Base-by-base conservation (phyloP, 306 rosid species). In the Gastrolobium villosum region DNA sequence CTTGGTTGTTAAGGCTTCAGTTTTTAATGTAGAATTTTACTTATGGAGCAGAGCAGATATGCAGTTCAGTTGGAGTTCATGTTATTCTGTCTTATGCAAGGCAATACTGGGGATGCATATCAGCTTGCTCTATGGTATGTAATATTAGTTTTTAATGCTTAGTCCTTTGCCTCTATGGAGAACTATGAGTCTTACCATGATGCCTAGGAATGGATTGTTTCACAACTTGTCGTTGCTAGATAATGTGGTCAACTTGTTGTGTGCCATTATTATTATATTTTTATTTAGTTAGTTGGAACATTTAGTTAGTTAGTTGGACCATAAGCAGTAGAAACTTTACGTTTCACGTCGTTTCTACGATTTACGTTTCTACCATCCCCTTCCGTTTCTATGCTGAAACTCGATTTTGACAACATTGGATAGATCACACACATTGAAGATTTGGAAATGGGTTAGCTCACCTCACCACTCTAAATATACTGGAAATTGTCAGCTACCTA, bases 31-130 rank as follows among this genome's bases (percentile, higher is more conserved):
- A 31, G 39, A 45, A 46, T 76, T 86, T 87, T 84, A 20, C 67
- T 78, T 80, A 54, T 68, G 76, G 76, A 45, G 83, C 94, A 94
- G 98, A 77, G 81, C 45, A 86, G 81, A 44, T 82, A 62, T 80
- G 70, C 76, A 26, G 89, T 94, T 76, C 87, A 85, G 43, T 68
- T 88, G 34, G 94, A 92, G 85, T 75, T 79, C 78, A 84, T 89
- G 43, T 48, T 89, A n/a, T 88, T 86, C 82, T 84, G 78, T 77
- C 88, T 92, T 76, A 46, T 81, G 72, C 79, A 85, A 72, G 91
- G 90, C 76, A 79, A 85, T 79, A 43, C 59, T 48, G 82, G 61
- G 60, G 91, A 84, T 31, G 96, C 96, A 46, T 68, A 88, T 79
- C 86, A 78, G 45, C 86, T 76, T 61, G 88, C 88, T 63, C 34